These are phyloP conservation scores for Solanum microdontum DNA, from an alignment of 257 asterid genomes.

Conservation along the genomic window DNA sequence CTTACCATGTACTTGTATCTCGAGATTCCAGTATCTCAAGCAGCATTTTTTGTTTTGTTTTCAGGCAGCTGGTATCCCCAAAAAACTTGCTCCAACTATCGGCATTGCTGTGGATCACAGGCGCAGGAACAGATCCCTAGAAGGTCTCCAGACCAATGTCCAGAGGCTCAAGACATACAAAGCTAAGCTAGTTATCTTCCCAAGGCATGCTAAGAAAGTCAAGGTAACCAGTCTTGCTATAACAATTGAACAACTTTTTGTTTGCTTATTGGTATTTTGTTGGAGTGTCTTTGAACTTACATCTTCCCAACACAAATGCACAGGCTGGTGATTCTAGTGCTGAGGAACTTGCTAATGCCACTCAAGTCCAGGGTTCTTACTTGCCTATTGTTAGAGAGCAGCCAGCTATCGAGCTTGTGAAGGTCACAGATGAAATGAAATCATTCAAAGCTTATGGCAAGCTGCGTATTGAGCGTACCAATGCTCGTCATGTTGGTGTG, in stretches of 20 bases:
- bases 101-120: slow-evolving; percentile 2
- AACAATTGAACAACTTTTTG: background rate
- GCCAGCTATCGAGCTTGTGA: background rate
- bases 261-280: background rate
- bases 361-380: background rate
- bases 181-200: background rate
- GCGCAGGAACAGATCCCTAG: background rate
- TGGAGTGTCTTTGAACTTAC: background rate
- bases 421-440: background rate
- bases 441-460: background rate
- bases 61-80: background rate
- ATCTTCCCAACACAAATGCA: background rate
- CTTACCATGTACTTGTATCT: background rate
- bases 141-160: background rate
- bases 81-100: background rate
- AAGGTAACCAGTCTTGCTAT: background rate
- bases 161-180: background rate
- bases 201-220: background rate
- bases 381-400: background rate
- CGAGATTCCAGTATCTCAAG: background rate
- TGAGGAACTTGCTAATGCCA: background rate
- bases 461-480: background rate
- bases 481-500: background rate
- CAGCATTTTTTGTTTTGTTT: background rate
- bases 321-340: background rate